Conservation (phyloP, 2,329 filamentous ascomycete species). For the Claviceps spartinae region DNA sequence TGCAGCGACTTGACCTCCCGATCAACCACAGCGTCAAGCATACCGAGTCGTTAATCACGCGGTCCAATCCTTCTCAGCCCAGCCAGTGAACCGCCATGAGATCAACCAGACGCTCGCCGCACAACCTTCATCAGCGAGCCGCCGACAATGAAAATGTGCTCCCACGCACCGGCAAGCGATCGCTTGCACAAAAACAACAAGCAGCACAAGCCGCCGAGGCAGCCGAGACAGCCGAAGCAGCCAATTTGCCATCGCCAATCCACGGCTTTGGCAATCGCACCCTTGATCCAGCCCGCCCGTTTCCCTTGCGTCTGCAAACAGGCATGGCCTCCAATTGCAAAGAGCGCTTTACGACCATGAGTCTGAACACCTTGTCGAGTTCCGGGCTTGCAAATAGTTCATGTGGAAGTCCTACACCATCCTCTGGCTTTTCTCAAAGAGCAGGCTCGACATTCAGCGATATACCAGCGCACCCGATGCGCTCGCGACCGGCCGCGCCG, state of each 20-base stretch:
- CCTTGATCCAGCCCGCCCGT: conserved; percentile 16
- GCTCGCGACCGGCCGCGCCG: conserved; percentile 7
- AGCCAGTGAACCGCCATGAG: neutral
- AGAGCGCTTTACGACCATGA: conserved; percentile 1
- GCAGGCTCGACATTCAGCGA: neutral
- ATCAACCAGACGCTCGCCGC: neutral
- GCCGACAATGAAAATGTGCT: neutral
- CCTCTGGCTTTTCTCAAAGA: neutral
- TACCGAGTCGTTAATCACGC: neutral
- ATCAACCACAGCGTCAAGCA: neutral
- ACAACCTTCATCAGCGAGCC: neutral
- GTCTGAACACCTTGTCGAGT: neutral
- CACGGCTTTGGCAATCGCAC: conserved; percentile 4
- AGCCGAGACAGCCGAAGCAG: neutral
- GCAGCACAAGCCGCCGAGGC: neutral
- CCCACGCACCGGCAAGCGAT: neutral
- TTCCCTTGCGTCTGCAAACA: conserved; percentile 12
- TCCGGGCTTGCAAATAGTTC: neutral
- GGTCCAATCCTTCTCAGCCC: neutral
- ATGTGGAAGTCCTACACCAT: neutral
- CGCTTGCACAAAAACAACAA: neutral
- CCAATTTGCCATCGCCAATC: neutral
- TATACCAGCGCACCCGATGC: conserved; percentile 10
- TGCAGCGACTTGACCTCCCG: neutral
- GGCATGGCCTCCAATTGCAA: neutral